A percentile compares a stretch with the other conserved stretches of the same genome.
phyloP scores from a whole-genome alignment of 352 stramenopile species.

The Globisporangium recalcitrans region DNA sequence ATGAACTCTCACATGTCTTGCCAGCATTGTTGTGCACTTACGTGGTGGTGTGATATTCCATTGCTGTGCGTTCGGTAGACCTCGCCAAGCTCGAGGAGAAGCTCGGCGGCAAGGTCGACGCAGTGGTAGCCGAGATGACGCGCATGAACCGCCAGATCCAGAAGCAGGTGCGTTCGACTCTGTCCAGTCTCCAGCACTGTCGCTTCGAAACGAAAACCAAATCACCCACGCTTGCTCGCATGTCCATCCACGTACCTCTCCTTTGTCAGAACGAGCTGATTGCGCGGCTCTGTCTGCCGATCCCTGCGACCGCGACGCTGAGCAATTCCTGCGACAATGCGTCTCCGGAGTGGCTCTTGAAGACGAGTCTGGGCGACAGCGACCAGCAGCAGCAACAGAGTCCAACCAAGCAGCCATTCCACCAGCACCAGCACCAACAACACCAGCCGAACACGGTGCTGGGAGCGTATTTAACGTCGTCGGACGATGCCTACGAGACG shows the following conservation, averaged over 20 bases:
- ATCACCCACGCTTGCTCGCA: too few relatives aligned
- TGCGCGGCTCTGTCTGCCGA: conserved; percentile 18
- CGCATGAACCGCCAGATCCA: conserved; percentile 57
- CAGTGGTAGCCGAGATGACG: conserved; percentile 42
- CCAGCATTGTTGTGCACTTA: not conserved
- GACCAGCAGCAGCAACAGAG: conserved; percentile 17
- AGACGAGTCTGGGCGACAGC: conserved; percentile 34
- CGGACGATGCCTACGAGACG: conserved; percentile 37
- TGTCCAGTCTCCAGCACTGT: not conserved
- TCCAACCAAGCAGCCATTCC: conserved; percentile 1
- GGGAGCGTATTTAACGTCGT: conserved; percentile 41
- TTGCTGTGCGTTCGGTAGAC: conserved; percentile 25
- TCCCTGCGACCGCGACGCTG: conserved; percentile 10
- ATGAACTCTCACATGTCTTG: not conserved
- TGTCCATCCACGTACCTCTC: too few relatives aligned
- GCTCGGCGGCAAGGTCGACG: conserved; percentile 46
- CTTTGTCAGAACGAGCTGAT: conserved; percentile 31
- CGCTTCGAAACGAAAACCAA: too few relatives aligned
- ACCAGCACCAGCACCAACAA: conserved; percentile 6
- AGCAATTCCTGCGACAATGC: conserved; percentile 22
- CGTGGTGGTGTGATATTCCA: not conserved
- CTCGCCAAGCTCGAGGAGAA: conserved; percentile 56
- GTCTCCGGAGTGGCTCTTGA: conserved; percentile 63
- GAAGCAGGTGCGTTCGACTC: conserved; percentile 38
- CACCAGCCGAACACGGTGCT: conserved; percentile 17